Evolutionary conservation across 352 stramenopile genomes (phyloP), one percentile per base, ranked within the genome.

Genomic region (Globisporangium paddicum): DNA sequence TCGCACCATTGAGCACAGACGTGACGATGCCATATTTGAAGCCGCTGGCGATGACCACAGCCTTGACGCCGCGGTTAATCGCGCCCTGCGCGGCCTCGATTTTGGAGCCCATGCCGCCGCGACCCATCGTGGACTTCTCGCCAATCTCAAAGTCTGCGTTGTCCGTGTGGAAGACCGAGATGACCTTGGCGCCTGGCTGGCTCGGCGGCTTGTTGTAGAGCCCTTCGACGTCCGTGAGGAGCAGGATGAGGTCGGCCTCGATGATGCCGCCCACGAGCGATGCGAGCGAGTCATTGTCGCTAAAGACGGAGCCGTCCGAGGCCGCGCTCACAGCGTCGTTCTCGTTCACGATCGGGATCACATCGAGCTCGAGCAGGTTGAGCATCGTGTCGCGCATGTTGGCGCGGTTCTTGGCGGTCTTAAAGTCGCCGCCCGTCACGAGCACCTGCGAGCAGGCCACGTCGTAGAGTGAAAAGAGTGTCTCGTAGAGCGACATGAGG

Each of bases 281-380:
- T 37, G 90, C 88, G 8, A 97, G 75, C 52, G 87, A 95, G 77
- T 99, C 96, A 66, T 99, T 99, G 76, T 99, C 96, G 40, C 83
- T 98, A 71, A 99, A 98, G 25, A 94, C 75, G 8, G 80, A 83
- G 37, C 82, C 80, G 59, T 92, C 83, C 23, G 73, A 73, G 35
- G 65, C 76, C 7, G 85, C 91, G 37, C 80, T 96, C 23, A 99
- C 96, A 0, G 96, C 95, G 83, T 99, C 97, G 72, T 99, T 99
- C 67, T 99, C 96, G 72, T 99, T 99, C 37, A 99, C 89, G 67
- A 99, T 98, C 7, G 97, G 97, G 23, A 99, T 94, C 52, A 98
- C 96, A 32, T 98, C 96, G n/a, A 99, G 72, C 59, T 89, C 82
- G 18, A 99, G 75, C 40, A 99, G 74, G 35, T 92, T 90, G 38